These are phyloP conservation scores for Xylaria sp. DNA, from an alignment of 2,329 filamentous ascomycete genomes.

Conservation along the genomic window DNA sequence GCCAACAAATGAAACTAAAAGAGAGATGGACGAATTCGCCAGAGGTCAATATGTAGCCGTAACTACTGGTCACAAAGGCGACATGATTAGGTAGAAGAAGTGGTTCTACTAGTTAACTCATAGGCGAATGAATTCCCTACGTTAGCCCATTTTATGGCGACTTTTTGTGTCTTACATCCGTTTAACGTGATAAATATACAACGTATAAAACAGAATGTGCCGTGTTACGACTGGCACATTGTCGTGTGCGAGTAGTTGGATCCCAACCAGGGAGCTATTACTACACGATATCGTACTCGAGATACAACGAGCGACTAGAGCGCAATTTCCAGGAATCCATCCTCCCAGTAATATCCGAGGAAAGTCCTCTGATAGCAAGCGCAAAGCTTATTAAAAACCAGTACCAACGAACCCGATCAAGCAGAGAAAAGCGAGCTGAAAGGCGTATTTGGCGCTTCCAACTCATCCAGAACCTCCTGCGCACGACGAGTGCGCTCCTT, in stretches of 20 bases:
- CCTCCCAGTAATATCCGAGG: not conserved
- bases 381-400: not conserved
- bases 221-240: not conserved
- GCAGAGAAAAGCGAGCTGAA: slow-evolving; percentile 55
- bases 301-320: not conserved
- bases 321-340: not conserved
- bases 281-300: not conserved
- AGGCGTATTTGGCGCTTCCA: slow-evolving; percentile 52
- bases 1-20: not conserved
- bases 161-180: not conserved
- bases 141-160: not conserved
- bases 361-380: not conserved
- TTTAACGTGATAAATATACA: slow-evolving; percentile 17
- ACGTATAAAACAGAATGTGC: slow-evolving; percentile 5
- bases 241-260: not conserved
- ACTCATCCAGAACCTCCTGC: slow-evolving; percentile 62
- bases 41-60: not conserved
- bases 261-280: not conserved
- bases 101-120: not conserved
- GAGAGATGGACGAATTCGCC: not conserved
- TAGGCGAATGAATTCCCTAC: not conserved
- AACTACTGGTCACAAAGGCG: not conserved
- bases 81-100: not conserved
- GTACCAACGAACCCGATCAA: slow-evolving; percentile 41
- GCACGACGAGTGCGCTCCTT: slow-evolving; percentile 62